These are phyloP conservation scores for Fusarium succisae DNA, from an alignment of 2,329 filamentous ascomycete genomes.

Conservation along the genomic window DNA sequence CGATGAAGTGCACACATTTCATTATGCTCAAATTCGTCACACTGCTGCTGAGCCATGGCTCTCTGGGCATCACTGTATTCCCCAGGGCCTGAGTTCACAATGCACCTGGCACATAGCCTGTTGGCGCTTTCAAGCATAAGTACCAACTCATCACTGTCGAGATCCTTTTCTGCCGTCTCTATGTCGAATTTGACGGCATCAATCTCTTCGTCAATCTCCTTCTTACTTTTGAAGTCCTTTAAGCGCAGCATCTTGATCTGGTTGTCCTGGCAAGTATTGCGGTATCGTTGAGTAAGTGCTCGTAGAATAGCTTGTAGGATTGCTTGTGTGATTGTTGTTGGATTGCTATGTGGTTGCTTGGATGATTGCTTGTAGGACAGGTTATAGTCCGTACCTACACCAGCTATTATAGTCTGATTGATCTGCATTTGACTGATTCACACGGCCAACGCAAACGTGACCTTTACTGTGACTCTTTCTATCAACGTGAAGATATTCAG, in stretches of 20 bases:
- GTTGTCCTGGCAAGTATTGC: accelerated
- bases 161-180: no score
- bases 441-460: no score
- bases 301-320: background rate
- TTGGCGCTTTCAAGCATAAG: no score
- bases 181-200: no score
- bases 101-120: background rate
- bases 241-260: background rate
- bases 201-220: background rate
- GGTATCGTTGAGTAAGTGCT: background rate
- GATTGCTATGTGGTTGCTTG: background rate
- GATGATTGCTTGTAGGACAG: no score
- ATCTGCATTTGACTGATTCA: background rate
- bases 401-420: background rate
- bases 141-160: no score
- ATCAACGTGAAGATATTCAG: accelerated
- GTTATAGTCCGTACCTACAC: accelerated
- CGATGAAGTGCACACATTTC: background rate
- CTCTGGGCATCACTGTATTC: no score
- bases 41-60: background rate
- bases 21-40: accelerated
- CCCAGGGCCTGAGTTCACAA: background rate
- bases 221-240: background rate
- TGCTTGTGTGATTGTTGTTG: background rate
- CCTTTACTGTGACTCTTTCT: accelerated